Percentiles rank a stretch among this genome's conserved stretches.
These are phyloP conservation scores for Collybia nuda DNA, from an alignment of 768 basidiomycete genomes.

Conservation along the genomic window DNA sequence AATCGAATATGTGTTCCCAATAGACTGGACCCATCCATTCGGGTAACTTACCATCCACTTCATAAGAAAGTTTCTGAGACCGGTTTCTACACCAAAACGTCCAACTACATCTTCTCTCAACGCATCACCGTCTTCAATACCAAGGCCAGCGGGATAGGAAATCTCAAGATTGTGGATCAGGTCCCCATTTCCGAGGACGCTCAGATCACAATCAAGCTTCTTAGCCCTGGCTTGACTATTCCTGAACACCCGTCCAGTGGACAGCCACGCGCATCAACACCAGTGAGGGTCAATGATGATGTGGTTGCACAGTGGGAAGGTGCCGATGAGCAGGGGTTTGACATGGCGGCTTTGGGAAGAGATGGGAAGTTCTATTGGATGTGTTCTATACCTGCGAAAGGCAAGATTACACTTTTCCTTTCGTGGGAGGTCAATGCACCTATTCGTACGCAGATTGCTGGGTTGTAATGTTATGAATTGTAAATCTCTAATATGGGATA, in stretches of 20 bases:
- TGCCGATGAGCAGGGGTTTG: slow-evolving; percentile 17
- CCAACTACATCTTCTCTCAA: slow-evolving; percentile 30
- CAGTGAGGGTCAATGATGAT: slow-evolving; percentile 19
- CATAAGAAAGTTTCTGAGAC: slow-evolving; percentile 30
- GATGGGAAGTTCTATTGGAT: slow-evolving; percentile 34
- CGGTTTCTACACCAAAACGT: slow-evolving; percentile 33
- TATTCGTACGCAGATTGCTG: not conserved
- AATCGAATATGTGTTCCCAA: not conserved
- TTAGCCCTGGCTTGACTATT: slow-evolving; percentile 20
- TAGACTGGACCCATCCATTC: slow-evolving; percentile 40
- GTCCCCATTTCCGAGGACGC: slow-evolving; percentile 36
- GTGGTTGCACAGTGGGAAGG: slow-evolving; percentile 32
- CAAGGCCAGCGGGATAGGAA: slow-evolving; percentile 24
- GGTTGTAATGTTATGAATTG: not conserved
- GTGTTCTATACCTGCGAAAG: slow-evolving; percentile 26
- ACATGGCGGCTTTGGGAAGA: slow-evolving; percentile 22
- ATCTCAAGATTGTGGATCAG: slow-evolving; percentile 38
- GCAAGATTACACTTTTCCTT: slow-evolving; percentile 29
- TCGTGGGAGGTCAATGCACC: slow-evolving; percentile 7
- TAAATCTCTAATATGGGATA: too few species aligned
- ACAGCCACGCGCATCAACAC: slow-evolving; percentile 1
- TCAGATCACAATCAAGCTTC: slow-evolving; percentile 40
- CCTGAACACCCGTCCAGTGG: not conserved
- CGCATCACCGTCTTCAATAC: slow-evolving; percentile 39
- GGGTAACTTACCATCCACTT: slow-evolving; percentile 37